Base-by-base conservation (phyloP, 352 stramenopile genomes). In the Pythium phragmitis region DNA sequence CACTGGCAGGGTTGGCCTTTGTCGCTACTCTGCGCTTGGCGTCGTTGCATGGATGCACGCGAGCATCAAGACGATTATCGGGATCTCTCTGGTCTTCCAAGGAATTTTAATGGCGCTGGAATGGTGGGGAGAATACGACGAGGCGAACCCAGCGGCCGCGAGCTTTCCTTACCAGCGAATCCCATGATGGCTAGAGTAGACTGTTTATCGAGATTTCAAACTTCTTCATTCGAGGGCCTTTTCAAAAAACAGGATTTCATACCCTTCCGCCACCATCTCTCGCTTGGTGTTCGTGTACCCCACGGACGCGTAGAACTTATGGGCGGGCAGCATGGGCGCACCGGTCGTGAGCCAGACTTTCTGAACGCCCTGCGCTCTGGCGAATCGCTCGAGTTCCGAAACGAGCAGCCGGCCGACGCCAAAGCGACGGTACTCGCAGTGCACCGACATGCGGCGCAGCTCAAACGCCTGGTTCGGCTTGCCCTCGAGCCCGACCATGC, bases 361-460 rank as follows among this genome's bases (percentile, higher is more conserved):
- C 16, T 9, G 12, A n/a, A 72, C 69, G 2, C 60, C 61, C 9
- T 76, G 51, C 1, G 34, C 41, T 4, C 51, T 45, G 1, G 73
- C 77, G 75, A 73, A 88, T 2, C 72, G 3, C 54, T 88, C 79
- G 0, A 88, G 60, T 23, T 67, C 9, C 4, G 37, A 13, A 3
- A 88, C 63, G 3, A 88, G 67, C 12, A 70, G 45, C 14, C 65
- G 69, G 0, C 73, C 76, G 13, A 88, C 53, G 21, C 74, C 72
- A 16, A 67, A 68, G 7, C 76, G 72, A 13, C 70, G 72, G 21
- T 71, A 63, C 19, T 70, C 68, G 19, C 59, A 19, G 52, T 70
- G 68, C 21, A 85, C 76, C 1, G 76, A 84, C 72, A 88, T 71
- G 58, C 78, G 74, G 1, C 78, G 68, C 47, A 83, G 46, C 46